Evolutionary conservation across 1,284 basidiomycete genomes (phyloP).

Genomic region (Blastosporella zonata): DNA sequence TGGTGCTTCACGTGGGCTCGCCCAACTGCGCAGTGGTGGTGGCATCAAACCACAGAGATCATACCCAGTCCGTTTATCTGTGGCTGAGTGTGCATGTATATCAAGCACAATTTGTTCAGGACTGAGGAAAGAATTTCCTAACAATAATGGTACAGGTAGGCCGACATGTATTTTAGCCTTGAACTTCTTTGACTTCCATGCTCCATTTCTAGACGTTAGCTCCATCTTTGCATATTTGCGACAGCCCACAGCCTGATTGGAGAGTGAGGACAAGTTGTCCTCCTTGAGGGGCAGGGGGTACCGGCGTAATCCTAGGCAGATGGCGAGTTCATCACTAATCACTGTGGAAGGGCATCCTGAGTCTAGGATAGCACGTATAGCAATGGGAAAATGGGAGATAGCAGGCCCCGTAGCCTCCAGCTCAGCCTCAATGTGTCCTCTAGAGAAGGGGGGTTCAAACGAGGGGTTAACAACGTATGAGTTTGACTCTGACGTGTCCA

Average conservation of each 20-base stretch:
- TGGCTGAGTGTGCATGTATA: conserved; percentile 19
- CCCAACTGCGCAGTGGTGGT: neutral
- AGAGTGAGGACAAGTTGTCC: conserved; percentile 19
- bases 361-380: conserved; percentile 4
- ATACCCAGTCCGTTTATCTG: conserved; percentile 20
- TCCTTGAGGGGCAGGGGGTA: conserved; percentile 17
- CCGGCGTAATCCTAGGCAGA: conserved; percentile 18
- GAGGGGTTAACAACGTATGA: neutral
- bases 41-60: conserved; percentile 22
- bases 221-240: conserved; percentile 20
- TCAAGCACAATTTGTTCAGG: conserved; percentile 25
- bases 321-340: conserved; percentile 19
- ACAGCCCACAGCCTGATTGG: conserved; percentile 10
- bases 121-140: conserved; percentile 27
- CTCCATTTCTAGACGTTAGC: conserved; percentile 10
- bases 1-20: neutral
- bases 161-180: conserved; percentile 19
- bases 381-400: conserved; percentile 17
- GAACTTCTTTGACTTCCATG: conserved; percentile 18
- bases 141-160: conserved; percentile 24
- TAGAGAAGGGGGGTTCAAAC: conserved; percentile 11
- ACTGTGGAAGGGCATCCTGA: conserved; percentile 24
- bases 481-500: too few species aligned
- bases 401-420: conserved; percentile 15
- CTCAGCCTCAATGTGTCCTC: conserved; percentile 14